Evolutionary conservation across 1,284 basidiomycete species (phyloP), one percentile per base, ranked within the genome.

Genomic region (Phellinidium pouzarii): DNA sequence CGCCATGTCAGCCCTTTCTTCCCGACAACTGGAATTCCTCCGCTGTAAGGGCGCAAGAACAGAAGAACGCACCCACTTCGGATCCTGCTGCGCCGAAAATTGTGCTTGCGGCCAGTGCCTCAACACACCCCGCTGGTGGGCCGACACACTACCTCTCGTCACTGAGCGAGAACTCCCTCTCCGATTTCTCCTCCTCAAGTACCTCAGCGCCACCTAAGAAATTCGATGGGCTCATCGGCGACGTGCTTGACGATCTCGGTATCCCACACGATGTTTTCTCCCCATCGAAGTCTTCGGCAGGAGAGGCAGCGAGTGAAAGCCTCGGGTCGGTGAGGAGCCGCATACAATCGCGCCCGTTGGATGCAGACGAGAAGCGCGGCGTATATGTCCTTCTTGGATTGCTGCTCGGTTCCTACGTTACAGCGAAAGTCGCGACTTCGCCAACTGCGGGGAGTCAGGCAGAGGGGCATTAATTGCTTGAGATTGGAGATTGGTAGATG

Each of bases 11-110:
- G 87, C 87, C 87, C 4, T 86, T 78, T 63, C 68, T 82, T 14
- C 85, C 85, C 37, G 85, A 88, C 67, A 78, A 81, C 59, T 87
- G 83, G 83, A 72, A 80, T 52, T 87, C 86, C 0, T 71, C 74
- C 4, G 63, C 66, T 25, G 62, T 68, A 48, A 69, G 71, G 52
- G 62, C 66, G 36, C 55, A 60, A n/a, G 55, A 58, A 20, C 65
- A 58, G 55, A 65, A 62, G 11, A 60, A 58, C 7, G 53, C 61
- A 11, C 54, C 58, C 3, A 58, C 61, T 6, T 50, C 57, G 8
- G 68, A 70, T 25, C 60, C 68, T 8, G 55, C 61, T 2, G 63
- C 71, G 14, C 87, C 88, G 29, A 89, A 85, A 65, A 68, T 94
- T 49, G 69, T 90, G 40, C 81, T 91, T 42, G 78, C 90, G 36